Evolutionary conservation across 1,139 yeast genomes (phyloP).

Genomic region (Suhomyces choctaworum): DNA sequence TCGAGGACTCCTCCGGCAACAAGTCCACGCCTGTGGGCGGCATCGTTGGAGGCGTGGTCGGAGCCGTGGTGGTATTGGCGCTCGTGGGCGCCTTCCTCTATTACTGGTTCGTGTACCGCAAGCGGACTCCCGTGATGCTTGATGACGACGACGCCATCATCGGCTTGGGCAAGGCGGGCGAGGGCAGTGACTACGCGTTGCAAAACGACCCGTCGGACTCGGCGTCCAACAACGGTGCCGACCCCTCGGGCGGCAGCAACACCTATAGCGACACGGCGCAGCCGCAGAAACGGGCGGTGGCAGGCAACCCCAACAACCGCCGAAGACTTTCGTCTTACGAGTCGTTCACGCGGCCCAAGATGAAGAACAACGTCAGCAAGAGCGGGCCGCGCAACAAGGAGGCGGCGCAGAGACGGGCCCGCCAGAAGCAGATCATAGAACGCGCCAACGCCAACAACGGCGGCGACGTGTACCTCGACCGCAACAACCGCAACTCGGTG

Average conservation of each 20-base stretch:
- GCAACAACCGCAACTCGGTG: conserved; percentile 42
- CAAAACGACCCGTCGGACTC: conserved; percentile 7
- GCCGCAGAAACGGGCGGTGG: conserved; percentile 9
- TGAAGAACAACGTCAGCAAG: conserved; percentile 17
- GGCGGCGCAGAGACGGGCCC: conserved; percentile 18
- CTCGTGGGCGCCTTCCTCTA: conserved; percentile 35
- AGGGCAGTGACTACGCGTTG: conserved; percentile 13
- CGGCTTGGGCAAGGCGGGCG: conserved; percentile 12
- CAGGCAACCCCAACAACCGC: conserved; percentile 18
- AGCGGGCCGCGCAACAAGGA: conserved; percentile 15
- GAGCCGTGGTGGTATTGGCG: conserved; percentile 43
- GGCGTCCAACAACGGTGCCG: conserved; percentile 2
- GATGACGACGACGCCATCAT: conserved; percentile 19
- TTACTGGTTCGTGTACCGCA: conserved; percentile 26
- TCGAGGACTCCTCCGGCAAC: conserved; percentile 9
- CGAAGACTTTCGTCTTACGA: conserved; percentile 45
- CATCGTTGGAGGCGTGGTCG: conserved; percentile 65
- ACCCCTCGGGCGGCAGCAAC: conserved; percentile 10
- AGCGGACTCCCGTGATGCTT: conserved; percentile 19
- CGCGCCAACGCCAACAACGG: conserved; percentile 16
- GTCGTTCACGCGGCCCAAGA: conserved; percentile 44
- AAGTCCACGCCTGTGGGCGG: conserved; percentile 46
- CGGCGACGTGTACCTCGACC: conserved; percentile 25
- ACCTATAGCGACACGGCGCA: conserved; percentile 12
- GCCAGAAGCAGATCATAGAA: conserved; percentile 18